These are phyloP conservation scores for Fragosphaeria purpurea DNA, from an alignment of 2,329 filamentous ascomycete species.

Conservation along the genomic window DNA sequence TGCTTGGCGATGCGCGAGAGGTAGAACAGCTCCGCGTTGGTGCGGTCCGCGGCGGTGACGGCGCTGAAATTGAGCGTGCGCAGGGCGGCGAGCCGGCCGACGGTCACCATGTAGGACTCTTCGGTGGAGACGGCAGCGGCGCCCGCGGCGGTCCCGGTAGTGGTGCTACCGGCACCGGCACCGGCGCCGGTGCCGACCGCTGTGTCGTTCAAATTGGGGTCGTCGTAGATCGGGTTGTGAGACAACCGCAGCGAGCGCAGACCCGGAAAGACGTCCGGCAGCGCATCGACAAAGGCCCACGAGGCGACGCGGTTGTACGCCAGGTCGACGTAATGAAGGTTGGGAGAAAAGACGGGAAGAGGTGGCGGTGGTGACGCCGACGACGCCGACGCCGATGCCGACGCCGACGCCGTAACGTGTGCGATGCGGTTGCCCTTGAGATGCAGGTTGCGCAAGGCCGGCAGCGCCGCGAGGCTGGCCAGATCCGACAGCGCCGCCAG, in stretches of 20 bases:
- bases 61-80: slow-evolving; percentile 62
- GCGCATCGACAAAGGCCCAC: slow-evolving; percentile 65
- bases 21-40: slow-evolving; percentile 90
- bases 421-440: slow-evolving; percentile 70
- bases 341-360: slow-evolving; percentile 39
- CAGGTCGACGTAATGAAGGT: slow-evolving; percentile 57
- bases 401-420: slow-evolving; percentile 20
- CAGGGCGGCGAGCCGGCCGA: slow-evolving; percentile 62
- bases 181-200: slow-evolving; percentile 10
- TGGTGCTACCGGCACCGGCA: background rate
- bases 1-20: slow-evolving; percentile 73
- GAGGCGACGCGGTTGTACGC: slow-evolving; percentile 59
- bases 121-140: slow-evolving; percentile 40
- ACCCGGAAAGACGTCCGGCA: slow-evolving; percentile 60
- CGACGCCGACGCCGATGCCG: slow-evolving; percentile 6
- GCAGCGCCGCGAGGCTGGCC: slow-evolving; percentile 39
- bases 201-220: slow-evolving; percentile 28
- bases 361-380: slow-evolving; percentile 19
- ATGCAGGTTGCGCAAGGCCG: slow-evolving; percentile 48
- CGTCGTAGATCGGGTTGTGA: slow-evolving; percentile 74
- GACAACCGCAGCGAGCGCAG: slow-evolving; percentile 67
- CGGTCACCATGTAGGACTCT: slow-evolving; percentile 80
- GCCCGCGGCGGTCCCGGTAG: slow-evolving; percentile 9
- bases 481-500: slow-evolving; percentile 52
- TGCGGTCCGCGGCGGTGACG: slow-evolving; percentile 63